Percentiles rank a stretch among this genome's conserved stretches.
Evolutionary conservation across 495 filamentous ascomycete genomes (phyloP).

Genomic region (Penicillium longicatenatum): DNA sequence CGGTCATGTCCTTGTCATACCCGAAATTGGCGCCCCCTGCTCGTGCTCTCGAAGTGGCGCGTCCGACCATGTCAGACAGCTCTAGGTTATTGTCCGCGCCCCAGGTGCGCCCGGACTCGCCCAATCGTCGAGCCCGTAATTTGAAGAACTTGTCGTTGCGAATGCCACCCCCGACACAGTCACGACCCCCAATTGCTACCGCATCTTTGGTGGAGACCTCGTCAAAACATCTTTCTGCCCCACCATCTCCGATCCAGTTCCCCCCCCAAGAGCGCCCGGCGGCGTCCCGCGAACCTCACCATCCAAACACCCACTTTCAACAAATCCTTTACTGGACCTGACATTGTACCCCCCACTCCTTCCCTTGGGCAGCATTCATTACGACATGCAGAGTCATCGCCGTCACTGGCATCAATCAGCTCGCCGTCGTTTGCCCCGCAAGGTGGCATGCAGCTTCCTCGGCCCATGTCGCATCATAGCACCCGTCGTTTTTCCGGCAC

Average conservation of each 20-base stretch:
- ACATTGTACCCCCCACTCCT: slow-evolving; percentile 54
- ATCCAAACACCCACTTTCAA: slow-evolving; percentile 63
- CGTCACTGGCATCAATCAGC: slow-evolving; percentile 58
- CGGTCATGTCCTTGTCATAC: slow-evolving; percentile 53
- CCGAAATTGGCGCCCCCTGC: slow-evolving; percentile 38
- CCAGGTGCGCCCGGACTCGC: slow-evolving; percentile 52
- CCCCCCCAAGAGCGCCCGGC: slow-evolving; percentile 68
- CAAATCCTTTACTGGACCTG: slow-evolving; percentile 39
- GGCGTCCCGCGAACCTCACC: slow-evolving; percentile 77
- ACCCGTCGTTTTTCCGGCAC: slow-evolving; percentile 23
- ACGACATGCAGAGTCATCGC: slow-evolving; percentile 70
- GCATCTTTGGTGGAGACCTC: slow-evolving; percentile 46
- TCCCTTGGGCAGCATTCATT: slow-evolving; percentile 47
- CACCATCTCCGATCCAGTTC: slow-evolving; percentile 83
- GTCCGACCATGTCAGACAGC: slow-evolving; percentile 23
- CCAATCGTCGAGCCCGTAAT: slow-evolving; percentile 77
- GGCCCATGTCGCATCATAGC: slow-evolving; percentile 44
- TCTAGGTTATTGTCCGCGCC: slow-evolving; percentile 38
- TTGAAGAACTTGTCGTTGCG: slow-evolving; percentile 92
- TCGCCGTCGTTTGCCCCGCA: slow-evolving; percentile 60
- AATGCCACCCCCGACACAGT: slow-evolving; percentile 58
- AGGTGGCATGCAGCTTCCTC: slow-evolving; percentile 66
- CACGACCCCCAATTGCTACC: slow-evolving; percentile 53
- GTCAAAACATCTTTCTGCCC: slow-evolving; percentile 63
- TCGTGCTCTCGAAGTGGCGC: slow-evolving; percentile 31